Evolutionary conservation across 106 monocot species (phyloP).

Genomic region (Alisma plantagoaquatica): DNA sequence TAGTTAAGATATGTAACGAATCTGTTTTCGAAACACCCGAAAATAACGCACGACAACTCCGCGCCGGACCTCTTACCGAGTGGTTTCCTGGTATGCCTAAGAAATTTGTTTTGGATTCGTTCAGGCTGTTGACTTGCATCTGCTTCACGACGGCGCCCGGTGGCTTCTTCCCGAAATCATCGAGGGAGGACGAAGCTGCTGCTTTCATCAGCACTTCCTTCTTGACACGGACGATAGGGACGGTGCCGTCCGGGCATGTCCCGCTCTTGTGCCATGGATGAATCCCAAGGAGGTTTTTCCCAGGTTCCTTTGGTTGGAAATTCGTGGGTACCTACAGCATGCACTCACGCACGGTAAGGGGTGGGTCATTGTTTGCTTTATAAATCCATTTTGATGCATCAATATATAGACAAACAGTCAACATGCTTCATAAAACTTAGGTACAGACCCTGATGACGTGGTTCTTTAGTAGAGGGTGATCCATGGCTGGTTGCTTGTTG

Average conservation of each 20-base stretch:
- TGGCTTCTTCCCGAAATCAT: background rate
- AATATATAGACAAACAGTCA: background rate
- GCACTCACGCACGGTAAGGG: too few relatives aligned
- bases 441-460: background rate
- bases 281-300: background rate
- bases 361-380: too few relatives aligned
- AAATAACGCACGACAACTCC: background rate
- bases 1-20: background rate
- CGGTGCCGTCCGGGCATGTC: constrained; percentile 19
- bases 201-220: constrained; percentile 14
- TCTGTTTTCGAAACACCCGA: background rate
- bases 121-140: background rate
- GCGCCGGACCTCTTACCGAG: background rate
- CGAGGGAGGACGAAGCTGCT: constrained; percentile 12
- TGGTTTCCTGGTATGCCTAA: background rate
- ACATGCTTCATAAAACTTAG: too few relatives aligned
- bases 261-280: constrained; percentile 19
- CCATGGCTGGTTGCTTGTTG: background rate
- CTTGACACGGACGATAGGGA: constrained; percentile 19
- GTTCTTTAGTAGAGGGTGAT: background rate
- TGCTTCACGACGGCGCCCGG: background rate
- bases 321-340: too few relatives aligned
- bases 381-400: too few relatives aligned
- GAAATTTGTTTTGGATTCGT: background rate
- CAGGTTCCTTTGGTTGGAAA: too few relatives aligned